Evolutionary conservation across 2,329 filamentous ascomycete genomes (phyloP).

Genomic region (Talaromyces piceae): DNA sequence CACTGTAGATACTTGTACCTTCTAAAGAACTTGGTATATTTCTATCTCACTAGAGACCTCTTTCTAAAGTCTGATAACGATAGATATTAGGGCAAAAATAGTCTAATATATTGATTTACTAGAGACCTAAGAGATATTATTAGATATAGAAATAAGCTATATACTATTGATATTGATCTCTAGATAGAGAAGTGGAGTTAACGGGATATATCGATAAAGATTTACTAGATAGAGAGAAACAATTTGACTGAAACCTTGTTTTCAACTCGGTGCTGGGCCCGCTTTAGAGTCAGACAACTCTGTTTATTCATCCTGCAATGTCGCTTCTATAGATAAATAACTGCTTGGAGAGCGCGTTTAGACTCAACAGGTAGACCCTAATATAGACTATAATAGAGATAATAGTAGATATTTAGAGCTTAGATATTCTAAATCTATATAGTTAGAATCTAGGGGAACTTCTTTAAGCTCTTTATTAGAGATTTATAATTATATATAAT

Average conservation of each 20-base stretch:
- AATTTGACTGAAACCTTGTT: conserved; percentile 19
- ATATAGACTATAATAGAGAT: neutral
- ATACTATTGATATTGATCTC: conserved; percentile 11
- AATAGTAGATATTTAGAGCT: neutral
- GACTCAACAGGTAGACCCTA: neutral
- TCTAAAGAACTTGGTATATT: conserved; percentile 15
- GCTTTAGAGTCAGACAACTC: conserved; percentile 13
- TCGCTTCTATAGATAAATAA: conserved; percentile 7
- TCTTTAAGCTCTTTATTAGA: conserved; percentile 15
- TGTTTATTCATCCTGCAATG: neutral
- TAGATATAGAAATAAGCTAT: conserved; percentile 21
- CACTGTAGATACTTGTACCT: conserved; percentile 20
- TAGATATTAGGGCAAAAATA: conserved; percentile 19
- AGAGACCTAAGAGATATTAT: conserved; percentile 20
- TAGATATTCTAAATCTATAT: conserved; percentile 3
- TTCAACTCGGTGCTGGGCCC: conserved; percentile 13
- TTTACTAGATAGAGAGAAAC: conserved; percentile 13
- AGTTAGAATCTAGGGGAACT: conserved; percentile 14
- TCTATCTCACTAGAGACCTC: conserved; percentile 19
- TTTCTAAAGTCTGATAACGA: conserved; percentile 18
- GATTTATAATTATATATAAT: conserved; percentile 15
- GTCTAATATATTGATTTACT: conserved; percentile 16
- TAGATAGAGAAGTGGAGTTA: neutral
- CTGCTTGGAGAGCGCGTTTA: conserved; percentile 13
- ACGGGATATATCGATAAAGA: conserved; percentile 9